Evolutionary conservation across 2,329 filamentous ascomycete genomes (phyloP).

Genomic region (Scedosporium dehoogii): DNA sequence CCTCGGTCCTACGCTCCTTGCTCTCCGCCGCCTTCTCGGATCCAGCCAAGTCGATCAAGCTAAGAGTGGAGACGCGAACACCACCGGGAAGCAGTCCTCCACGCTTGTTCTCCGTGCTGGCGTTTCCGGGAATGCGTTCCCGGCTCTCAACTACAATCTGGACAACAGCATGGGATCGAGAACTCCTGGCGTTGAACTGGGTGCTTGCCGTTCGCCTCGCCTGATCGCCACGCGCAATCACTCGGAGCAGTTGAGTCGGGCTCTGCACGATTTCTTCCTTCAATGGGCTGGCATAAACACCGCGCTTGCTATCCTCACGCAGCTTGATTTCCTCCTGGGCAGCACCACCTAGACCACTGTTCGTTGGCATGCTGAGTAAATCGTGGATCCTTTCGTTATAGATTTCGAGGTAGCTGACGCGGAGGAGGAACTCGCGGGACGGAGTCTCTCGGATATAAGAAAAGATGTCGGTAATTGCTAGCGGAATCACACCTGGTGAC

Average conservation of each 20-base stretch:
- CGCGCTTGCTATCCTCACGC: slow-evolving; percentile 89
- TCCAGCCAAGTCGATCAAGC: slow-evolving; percentile 90
- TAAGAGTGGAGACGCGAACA: slow-evolving; percentile 89
- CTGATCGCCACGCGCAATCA: slow-evolving; percentile 90
- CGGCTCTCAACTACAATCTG: slow-evolving; percentile 97
- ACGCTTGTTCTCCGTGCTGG: slow-evolving; percentile 50
- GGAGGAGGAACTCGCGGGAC: slow-evolving; percentile 82
- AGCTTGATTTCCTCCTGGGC: slow-evolving; percentile 91
- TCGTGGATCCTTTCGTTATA: slow-evolving; percentile 98
- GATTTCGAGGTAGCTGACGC: slow-evolving; percentile 96
- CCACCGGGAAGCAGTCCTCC: slow-evolving; percentile 69
- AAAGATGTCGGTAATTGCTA: slow-evolving; percentile 98
- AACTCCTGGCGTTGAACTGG: slow-evolving; percentile 93
- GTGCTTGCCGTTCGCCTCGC: slow-evolving; percentile 86
- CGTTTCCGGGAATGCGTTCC: slow-evolving; percentile 60
- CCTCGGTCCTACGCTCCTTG: slow-evolving; percentile 88
- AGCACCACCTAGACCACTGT: slow-evolving; percentile 40
- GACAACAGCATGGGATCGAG: slow-evolving; percentile 94
- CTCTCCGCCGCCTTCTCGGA: slow-evolving; percentile 93
- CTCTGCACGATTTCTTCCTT: slow-evolving; percentile 99
- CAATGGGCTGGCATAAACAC: slow-evolving; percentile 89
- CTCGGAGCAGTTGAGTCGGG: slow-evolving; percentile 84
- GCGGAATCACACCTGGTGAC: slow-evolving; percentile 89
- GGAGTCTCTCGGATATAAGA: slow-evolving; percentile 98
- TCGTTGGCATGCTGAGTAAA: slow-evolving; percentile 66